Base-by-base conservation (phyloP, 257 asterid genomes). In the Thymus mandschuricus region DNA sequence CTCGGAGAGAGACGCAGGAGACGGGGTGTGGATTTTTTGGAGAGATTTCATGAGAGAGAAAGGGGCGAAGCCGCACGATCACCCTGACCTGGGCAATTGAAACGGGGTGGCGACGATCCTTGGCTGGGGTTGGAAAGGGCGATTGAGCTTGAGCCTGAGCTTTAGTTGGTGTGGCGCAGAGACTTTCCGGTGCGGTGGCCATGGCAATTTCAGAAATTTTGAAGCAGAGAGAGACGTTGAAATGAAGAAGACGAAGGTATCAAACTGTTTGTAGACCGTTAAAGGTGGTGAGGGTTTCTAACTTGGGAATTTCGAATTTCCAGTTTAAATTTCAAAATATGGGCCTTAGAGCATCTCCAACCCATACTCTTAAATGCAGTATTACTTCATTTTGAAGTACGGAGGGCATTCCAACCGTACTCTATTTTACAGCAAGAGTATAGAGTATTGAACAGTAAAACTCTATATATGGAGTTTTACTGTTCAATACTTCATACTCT, bases 11-110 rank as follows among this genome's bases (percentile, higher is more conserved):
- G 10, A 81, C 75, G 57, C 98, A 93, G 70, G 92, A 75, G 15
- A 58, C 38, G 13, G 87, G 83, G 70, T 76, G 79, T 28, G 81
- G 89, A 46, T 76, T 77, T 62, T 62, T 64, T 2, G 74, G 45
- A 10, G 83, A 70, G 45, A 76, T 72, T 84, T 90, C 95, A 21
- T 62, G 81, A n/a, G 86, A 75, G 72, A 93, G 92, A 76, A 93
- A 93, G 41, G 98, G 96, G 1, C 98, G 92, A 60, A 91, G 84
- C 48, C 96, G 80, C 5, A 85, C 75, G 29, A 93, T 49, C 21
- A 93, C 98, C 76, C 94, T 77, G 15, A 93, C 98, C 77, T 82
- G 85, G 0, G 95, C 79, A 67, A 75, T 63, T 41, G 87, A 64
- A 73, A 46, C 28, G 62, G 81, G 56, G 6, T 71, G 84, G 30